Conservation (phyloP, 495 filamentous ascomycete genomes). For the Talaromyces ruber region DNA sequence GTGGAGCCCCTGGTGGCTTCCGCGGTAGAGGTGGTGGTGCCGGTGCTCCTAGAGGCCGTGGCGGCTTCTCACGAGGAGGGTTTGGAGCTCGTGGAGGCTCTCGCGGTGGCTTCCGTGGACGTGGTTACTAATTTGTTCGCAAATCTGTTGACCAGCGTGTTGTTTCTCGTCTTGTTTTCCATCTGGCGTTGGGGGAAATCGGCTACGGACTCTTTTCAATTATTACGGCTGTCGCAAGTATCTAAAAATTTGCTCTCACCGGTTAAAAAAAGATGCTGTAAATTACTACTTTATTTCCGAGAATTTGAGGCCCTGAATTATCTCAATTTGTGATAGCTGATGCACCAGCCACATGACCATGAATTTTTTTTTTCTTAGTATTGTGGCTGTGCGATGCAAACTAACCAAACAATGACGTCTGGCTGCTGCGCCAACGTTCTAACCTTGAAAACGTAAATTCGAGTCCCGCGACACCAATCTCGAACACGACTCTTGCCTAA, state of each 20-base stretch:
- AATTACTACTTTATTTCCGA: background rate
- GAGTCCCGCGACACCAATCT: background rate
- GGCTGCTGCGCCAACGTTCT: background rate
- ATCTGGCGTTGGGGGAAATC: conserved; percentile 44
- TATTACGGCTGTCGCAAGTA: conserved; percentile 2
- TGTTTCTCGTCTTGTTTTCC: conserved; percentile 23
- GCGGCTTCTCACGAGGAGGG: conserved; percentile 29
- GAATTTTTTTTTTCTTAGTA: conserved; percentile 2
- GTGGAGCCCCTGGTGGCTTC: conserved; percentile 35
- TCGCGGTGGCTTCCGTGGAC: conserved; percentile 28
- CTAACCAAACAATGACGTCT: conserved; percentile 8
- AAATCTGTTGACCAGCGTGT: background rate
- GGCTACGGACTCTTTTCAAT: conserved; percentile 12
- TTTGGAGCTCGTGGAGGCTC: conserved; percentile 14
- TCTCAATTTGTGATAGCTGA: background rate
- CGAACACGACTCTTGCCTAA: background rate
- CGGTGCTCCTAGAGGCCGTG: conserved; percentile 21
- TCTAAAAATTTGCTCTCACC: conserved; percentile 1
- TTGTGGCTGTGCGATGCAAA: conserved; percentile 6
- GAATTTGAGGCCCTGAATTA: background rate
- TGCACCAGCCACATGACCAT: conserved; percentile 1
- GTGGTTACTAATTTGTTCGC: conserved; percentile 20
- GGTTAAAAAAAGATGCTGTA: conserved; percentile 1
- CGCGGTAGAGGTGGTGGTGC: conserved; percentile 27
- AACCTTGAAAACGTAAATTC: conserved; percentile 2